Base-by-base conservation (phyloP, 2,329 filamentous ascomycete species). In the Aureobasidium sp. region DNA sequence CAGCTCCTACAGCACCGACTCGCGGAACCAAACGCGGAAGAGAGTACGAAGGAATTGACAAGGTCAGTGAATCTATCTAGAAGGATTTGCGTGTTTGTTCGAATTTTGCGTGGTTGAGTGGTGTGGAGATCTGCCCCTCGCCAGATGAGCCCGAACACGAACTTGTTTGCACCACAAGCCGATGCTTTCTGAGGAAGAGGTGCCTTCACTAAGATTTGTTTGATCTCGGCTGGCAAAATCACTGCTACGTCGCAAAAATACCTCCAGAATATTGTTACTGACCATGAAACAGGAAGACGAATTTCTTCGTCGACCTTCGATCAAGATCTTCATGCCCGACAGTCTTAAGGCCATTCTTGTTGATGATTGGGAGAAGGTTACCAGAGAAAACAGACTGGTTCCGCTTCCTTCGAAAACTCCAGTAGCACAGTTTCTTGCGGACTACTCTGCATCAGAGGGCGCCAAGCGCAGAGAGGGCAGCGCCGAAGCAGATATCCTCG, bases 341-440 rank as follows among this genome's bases (percentile, higher is more conserved):
- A 85, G 89, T 67, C 82, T 99, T 67, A 97, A 97, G 78, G 90
- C 89, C 17, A 83, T 96, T 65, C 84, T 99, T 3, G 94, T 99
- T 25, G 94, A 99, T 72, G 94, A 99, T 74, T 99, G 94, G 94
- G 94, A 99, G 75, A 96, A 97, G 69, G 87, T 99, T 65, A 99
- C 94, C 62, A 97, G 97, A 78, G 94, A 95, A 72, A 85, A 91
- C 68, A 90, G 93, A 71, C 85, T 97, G 4, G 90, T 97, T 36
- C 87, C 90, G 1, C 80, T 99, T 17, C 94, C 94, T 0, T 87
- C 91, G 51, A 80, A 82, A 31, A 84, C 87, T 57, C 86, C 93
- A 0, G 90, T 94, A 64, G 85, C 83, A 66, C 78, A 84, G 66
- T 90, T 99, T 64, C 78, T 99, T 17, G 82, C 91, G 53, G 88